Percentiles rank a stretch among this genome's conserved stretches.
Conservation (phyloP, 169 alveolate species). For the Babesia sp. region DNA sequence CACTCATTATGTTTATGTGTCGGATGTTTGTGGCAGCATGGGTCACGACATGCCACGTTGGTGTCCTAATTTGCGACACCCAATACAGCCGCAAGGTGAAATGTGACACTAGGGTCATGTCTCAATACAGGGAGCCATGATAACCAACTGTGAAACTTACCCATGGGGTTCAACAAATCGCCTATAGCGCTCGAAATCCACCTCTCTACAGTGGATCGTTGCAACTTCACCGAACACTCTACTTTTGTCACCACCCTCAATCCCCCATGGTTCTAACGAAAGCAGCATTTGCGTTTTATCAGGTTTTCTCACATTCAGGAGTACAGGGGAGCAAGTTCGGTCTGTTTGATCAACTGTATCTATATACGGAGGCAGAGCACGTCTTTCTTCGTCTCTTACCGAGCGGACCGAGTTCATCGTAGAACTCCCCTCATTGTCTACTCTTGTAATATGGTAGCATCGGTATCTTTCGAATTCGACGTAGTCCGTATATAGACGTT, state of each 20-base stretch:
- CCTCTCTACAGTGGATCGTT: not conserved
- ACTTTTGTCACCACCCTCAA: not conserved
- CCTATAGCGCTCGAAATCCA: not conserved
- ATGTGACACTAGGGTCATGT: too few relatives aligned
- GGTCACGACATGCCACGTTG: too few relatives aligned
- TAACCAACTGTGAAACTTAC: too few relatives aligned
- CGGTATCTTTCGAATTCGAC: not conserved
- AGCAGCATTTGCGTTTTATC: not conserved
- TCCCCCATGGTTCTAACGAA: conserved; percentile 27
- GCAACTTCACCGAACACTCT: not conserved
- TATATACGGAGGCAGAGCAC: too few relatives aligned
- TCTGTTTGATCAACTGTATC: too few relatives aligned
- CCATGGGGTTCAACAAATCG: not conserved
- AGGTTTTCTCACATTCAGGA: not conserved
- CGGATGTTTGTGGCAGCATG: too few relatives aligned
- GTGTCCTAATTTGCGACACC: too few relatives aligned
- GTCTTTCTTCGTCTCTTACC: not conserved
- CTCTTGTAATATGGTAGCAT: not conserved
- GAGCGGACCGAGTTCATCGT: not conserved
- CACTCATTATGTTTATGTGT: too few relatives aligned
- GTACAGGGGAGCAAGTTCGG: too few relatives aligned
- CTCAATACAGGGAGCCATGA: too few relatives aligned
- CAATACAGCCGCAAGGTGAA: too few relatives aligned
- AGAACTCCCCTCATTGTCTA: not conserved
- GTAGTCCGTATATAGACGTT: not conserved